Conservation (phyloP, 2,329 filamentous ascomycete species). For the Ophiosphaerella korrae region DNA sequence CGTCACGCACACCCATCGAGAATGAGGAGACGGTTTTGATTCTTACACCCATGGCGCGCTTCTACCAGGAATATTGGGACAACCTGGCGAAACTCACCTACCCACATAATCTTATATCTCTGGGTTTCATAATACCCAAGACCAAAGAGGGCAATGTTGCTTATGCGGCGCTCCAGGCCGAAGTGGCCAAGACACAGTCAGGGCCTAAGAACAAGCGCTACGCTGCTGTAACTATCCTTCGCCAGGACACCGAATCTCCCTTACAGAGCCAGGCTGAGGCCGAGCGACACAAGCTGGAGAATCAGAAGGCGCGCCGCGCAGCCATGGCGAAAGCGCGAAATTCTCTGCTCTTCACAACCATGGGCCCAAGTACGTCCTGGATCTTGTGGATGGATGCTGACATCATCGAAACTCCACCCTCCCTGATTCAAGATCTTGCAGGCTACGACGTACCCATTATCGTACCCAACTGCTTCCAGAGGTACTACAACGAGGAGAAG, state of each 20-base stretch:
- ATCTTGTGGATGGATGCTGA: constrained; percentile 95
- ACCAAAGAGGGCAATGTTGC: constrained; percentile 90
- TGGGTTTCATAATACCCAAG: constrained; percentile 96
- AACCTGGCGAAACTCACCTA: constrained; percentile 84
- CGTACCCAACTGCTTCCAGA: constrained; percentile 94
- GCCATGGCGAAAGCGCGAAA: constrained; percentile 95
- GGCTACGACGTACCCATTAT: constrained; percentile 87
- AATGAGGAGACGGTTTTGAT: constrained; percentile 88
- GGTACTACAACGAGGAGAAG: constrained; percentile 71
- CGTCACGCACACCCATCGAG: constrained; percentile 72
- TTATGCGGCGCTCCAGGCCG: constrained; percentile 79
- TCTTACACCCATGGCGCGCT: constrained; percentile 88
- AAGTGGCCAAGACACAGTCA: constrained; percentile 84
- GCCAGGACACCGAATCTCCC: constrained; percentile 91
- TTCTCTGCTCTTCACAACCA: constrained; percentile 90
- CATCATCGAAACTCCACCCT: constrained; percentile 83
- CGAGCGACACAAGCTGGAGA: constrained; percentile 88
- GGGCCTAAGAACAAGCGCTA: constrained; percentile 83
- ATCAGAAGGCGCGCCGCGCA: constrained; percentile 83
- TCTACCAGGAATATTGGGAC: constrained; percentile 95
- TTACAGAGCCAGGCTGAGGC: constrained; percentile 80
- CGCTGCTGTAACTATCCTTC: constrained; percentile 88
- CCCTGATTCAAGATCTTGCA: constrained; percentile 90
- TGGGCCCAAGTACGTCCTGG: constrained; percentile 91
- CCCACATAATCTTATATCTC: constrained; percentile 90